Base-by-base conservation (phyloP, 148 eudicot species). In the Fallopia convolvulus region DNA sequence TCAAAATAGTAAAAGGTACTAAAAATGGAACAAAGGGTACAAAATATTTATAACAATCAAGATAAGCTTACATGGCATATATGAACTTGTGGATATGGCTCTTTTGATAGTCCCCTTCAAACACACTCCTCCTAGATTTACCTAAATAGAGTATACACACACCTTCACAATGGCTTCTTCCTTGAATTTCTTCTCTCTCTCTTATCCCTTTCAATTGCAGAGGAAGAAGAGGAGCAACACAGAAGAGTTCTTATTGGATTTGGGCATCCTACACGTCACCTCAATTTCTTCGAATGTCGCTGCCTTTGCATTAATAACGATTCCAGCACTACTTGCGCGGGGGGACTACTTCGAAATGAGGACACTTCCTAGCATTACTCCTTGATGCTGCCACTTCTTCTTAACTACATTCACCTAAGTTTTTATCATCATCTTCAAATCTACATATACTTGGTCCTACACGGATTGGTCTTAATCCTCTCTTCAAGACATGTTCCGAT, bases 171-270 rank as follows among this genome's bases (percentile, higher is more conserved):
- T 40, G 48, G 4, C 18, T 40, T 15, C 2, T 39, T 71, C 15
- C 74, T 70, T 9, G 5, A 8, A 5, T 8, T 41, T 0, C 8
- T n/a, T 30, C 4, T 15, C 39, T n/a, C 23, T 74, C 14, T 74
- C 26, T 74, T 23, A 74, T 74, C 76, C 56, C 76, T 74, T 74
- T 74, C 49, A 50, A 20, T 70, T 39, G 42, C n/a, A 52, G 49
- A 48, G 32, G 47, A 15, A 50, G 58, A 15, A 36, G 72, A 65
- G 26, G 6, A 5, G 33, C 5, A 68, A 39, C 0, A 68, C n/a
- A 5, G 5, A 46, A 33, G 56, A 50, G 48, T 44, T 74, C 76
- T 74, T 30, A 70, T 47, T 44, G 40, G 30, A 32, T 56, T 77
- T 70, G 72, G 44, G 6, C 14, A 11, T 70, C 26, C 5, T 18